Evolutionary conservation across 805 yeast genomes (phyloP), one percentile per base, ranked within the genome.

Genomic region (Lipomyces chichibuensis): DNA sequence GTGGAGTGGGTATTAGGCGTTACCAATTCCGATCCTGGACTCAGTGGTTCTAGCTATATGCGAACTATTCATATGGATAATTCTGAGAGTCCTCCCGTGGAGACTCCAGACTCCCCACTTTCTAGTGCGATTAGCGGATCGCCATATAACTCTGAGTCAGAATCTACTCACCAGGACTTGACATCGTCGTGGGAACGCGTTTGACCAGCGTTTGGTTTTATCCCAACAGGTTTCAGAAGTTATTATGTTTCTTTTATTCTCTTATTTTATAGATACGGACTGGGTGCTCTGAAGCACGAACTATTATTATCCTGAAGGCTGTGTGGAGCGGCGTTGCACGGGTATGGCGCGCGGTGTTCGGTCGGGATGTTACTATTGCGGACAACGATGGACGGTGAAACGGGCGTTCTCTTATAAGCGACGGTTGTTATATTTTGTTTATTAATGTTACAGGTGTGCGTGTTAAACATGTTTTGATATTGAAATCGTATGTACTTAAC

Each of bases 171-270:
- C n/a, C 68, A 60, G 64, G 71, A 69, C 57, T 46, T 69, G 33
- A 29, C 71, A 0, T 63, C 67, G 27, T 67, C 71, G 25, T 69
- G 71, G 71, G 71, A 69, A 49, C 65, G 71, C 11, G 71, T 69
- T n/a, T 68, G 46, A 46, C 7, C 7, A 32, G 37, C n/a, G 13
- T 5, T 29, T n/a, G 17, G 37, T 11, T 14, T 13, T 59, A 49
- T 49, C 13, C 23, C 23, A 43, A 43, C 49, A 1, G 23, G 49
- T 7, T 17, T n/a, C 9, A 43, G n/a, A 37, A 37, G 13, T 13
- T 37, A 17, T 37, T 37, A 13, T 37, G 39, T 37, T 11, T 37
- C 39, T 37, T 13, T 37, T 37, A 37, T 14, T 9, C 39, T 35
- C 39, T 35, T 4, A 3, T 2, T 37, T 37, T 37, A 11, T 37